These are phyloP conservation scores for Chaetomium olivaceum DNA, from an alignment of 2,329 filamentous ascomycete genomes.

Conservation along the genomic window DNA sequence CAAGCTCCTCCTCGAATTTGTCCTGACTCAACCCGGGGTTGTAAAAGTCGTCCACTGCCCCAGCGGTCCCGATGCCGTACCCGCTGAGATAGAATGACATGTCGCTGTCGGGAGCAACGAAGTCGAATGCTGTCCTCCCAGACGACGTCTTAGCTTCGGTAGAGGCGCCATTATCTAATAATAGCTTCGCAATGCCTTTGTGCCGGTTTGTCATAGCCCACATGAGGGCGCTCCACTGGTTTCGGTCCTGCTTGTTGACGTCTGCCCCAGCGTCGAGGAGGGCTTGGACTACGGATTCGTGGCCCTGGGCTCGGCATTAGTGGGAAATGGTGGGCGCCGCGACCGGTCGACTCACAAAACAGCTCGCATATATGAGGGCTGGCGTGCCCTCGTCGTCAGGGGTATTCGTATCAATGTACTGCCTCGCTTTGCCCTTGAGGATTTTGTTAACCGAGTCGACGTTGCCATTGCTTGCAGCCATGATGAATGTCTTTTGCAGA, in stretches of 20 bases:
- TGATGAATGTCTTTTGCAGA: conserved; percentile 84
- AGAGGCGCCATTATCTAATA: conserved; percentile 93
- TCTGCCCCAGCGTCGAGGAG: conserved; percentile 83
- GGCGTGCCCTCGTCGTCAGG: conserved; percentile 93
- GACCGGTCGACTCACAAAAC: conserved; percentile 68
- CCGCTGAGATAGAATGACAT: conserved; percentile 95
- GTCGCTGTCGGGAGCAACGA: conserved; percentile 91
- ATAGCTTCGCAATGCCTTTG: conserved; percentile 88
- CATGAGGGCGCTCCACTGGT: conserved; percentile 97
- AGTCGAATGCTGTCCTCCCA: conserved; percentile 92
- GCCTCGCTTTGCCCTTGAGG: conserved; percentile 69
- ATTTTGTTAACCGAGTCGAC: conserved; percentile 76
- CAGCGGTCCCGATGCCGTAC: conserved; percentile 81
- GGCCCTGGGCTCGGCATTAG: conserved; percentile 58
- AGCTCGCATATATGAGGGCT: conserved; percentile 96
- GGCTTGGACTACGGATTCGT: conserved; percentile 82
- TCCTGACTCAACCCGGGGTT: conserved; percentile 89
- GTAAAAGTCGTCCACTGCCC: conserved; percentile 88
- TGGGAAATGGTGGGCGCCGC: background rate
- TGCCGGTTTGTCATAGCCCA: conserved; percentile 99
- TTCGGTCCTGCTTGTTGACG: conserved; percentile 91
- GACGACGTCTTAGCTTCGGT: conserved; percentile 93
- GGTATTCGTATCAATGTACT: conserved; percentile 80
- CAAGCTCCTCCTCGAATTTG: conserved; percentile 94
- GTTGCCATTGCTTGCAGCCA: conserved; percentile 96